Conservation (phyloP, 768 basidiomycete species). For the Russula griseocarnosa region DNA sequence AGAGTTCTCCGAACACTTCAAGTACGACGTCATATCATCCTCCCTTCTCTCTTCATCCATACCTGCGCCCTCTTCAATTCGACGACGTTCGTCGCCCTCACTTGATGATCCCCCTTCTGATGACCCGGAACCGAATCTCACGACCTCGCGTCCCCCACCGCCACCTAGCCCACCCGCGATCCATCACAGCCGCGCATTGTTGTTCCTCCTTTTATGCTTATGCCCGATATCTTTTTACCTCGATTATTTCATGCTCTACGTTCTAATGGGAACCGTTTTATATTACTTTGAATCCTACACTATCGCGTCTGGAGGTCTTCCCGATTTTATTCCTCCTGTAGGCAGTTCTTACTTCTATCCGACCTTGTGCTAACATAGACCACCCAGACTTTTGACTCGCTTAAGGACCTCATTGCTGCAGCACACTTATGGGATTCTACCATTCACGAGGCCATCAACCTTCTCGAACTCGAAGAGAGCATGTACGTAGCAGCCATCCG, state of each 20-base stretch:
- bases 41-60: slow-evolving; percentile 28
- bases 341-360: neutral
- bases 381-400: slow-evolving; percentile 58
- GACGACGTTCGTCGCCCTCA: slow-evolving; percentile 18
- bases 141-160: neutral
- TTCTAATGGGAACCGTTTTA: slow-evolving; percentile 18
- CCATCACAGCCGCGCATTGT: neutral
- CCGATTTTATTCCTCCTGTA: slow-evolving; percentile 21
- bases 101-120: slow-evolving; percentile 1
- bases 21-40: slow-evolving; percentile 29
- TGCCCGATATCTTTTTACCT: slow-evolving; percentile 21
- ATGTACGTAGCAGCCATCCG: slow-evolving; percentile 41
- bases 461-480: slow-evolving; percentile 67
- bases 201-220: slow-evolving; percentile 14
- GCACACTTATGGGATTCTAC: slow-evolving; percentile 71
- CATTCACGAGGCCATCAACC: slow-evolving; percentile 61
- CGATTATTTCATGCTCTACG: slow-evolving; percentile 18
- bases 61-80: slow-evolving; percentile 17
- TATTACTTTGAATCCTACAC: slow-evolving; percentile 20
- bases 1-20: slow-evolving; percentile 28
- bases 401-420: slow-evolving; percentile 63
- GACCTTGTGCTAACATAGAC: neutral
- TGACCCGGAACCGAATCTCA: slow-evolving; percentile 4
- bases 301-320: neutral
- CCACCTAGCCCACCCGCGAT: neutral